Conservation (phyloP, 352 stramenopile genomes). For the Globisporangium iwayamae region DNA sequence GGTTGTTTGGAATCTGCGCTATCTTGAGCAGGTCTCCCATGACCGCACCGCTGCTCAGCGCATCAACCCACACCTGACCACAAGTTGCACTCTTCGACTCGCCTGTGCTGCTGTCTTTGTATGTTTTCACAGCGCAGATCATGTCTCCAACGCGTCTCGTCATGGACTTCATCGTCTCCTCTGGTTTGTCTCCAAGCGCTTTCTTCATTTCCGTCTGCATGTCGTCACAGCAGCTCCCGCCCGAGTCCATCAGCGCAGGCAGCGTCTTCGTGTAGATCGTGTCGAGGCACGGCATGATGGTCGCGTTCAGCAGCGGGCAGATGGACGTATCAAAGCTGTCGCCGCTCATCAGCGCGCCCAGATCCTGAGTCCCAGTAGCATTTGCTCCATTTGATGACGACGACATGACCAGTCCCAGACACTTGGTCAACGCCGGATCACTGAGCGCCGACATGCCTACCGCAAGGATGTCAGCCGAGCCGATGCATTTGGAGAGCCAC, state of each 20-base stretch:
- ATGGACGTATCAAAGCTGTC: conserved; percentile 19
- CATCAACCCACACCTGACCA: conserved; percentile 16
- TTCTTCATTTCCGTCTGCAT: conserved; percentile 25
- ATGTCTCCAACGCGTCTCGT: conserved; percentile 25
- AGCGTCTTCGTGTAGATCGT: conserved; percentile 25
- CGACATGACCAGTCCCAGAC: conserved; percentile 18
- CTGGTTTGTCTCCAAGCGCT: conserved; percentile 23
- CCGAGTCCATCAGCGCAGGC: conserved; percentile 22
- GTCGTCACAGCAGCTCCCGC: conserved; percentile 29
- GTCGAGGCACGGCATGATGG: conserved; percentile 32
- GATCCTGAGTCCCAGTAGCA: not conserved
- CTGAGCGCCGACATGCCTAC: conserved; percentile 23
- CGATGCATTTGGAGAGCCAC: conserved; percentile 37
- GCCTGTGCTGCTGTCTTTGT: conserved; percentile 6
- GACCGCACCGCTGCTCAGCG: conserved; percentile 15
- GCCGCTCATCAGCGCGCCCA: conserved; percentile 3
- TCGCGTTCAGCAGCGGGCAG: conserved; percentile 31
- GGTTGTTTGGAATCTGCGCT: conserved; percentile 28
- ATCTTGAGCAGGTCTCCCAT: conserved; percentile 26
- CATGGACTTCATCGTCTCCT: conserved; percentile 18
- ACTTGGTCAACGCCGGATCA: conserved; percentile 23
- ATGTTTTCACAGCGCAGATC: conserved; percentile 26
- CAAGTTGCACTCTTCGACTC: conserved; percentile 25
- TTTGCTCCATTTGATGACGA: not conserved
- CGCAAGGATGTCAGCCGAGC: conserved; percentile 26